Evolutionary conservation across 306 rosid species (phyloP).

Genomic region (Quercus mongolica): DNA sequence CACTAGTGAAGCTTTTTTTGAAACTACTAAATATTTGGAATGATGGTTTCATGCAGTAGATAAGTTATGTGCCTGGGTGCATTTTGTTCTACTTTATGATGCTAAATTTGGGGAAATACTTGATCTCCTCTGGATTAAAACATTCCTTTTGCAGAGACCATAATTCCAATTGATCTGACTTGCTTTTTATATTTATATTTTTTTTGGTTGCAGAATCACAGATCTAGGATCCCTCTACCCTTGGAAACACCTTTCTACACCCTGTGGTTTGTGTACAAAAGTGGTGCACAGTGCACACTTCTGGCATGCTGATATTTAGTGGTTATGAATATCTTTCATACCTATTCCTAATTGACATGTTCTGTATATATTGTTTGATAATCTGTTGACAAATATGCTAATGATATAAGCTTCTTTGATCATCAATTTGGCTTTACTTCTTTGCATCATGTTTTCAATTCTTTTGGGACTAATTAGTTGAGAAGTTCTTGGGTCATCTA

Average conservation of each 20-base stretch:
- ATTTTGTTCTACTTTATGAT: neutral
- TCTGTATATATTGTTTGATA: neutral
- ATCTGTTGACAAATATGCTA: neutral
- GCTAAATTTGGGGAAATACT: neutral
- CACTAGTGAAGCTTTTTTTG: no score
- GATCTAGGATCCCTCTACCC: neutral
- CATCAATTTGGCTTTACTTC: neutral
- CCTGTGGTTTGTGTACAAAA: neutral
- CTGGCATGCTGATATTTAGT: neutral
- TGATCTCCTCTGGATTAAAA: neutral
- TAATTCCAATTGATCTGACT: neutral
- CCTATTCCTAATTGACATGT: neutral
- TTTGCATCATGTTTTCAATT: neutral
- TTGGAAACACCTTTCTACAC: neutral
- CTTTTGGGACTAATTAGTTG: no score
- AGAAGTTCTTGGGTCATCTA: no score
- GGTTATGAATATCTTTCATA: neutral
- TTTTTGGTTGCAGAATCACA: neutral
- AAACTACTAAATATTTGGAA: no score
- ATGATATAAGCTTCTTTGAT: neutral
- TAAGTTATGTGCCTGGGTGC: neutral
- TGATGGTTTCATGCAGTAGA: neutral
- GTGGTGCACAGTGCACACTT: neutral
- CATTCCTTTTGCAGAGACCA: neutral
- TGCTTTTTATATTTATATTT: neutral